Base-by-base conservation (phyloP, 2,329 filamentous ascomycete genomes). In the Cercospora berteroae region DNA sequence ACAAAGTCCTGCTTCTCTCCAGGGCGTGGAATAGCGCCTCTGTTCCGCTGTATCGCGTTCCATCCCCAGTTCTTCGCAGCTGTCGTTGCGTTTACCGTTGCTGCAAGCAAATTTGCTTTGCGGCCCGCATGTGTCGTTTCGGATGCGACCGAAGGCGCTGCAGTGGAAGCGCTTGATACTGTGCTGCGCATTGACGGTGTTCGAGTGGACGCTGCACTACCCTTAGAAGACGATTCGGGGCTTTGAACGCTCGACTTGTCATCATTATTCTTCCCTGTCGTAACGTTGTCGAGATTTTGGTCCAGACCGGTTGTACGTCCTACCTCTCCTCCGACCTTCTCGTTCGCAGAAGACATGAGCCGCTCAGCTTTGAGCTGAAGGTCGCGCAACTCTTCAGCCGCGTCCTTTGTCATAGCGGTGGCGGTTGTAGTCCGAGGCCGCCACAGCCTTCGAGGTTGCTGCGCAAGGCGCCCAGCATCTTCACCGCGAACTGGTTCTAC, bases 51-150 rank as follows among this genome's bases (percentile, higher is more conserved):
- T 8, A 76, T 67, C 3, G 75, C 71, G 25, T 76, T 77, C 72
- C 75, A 75, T 8, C 71, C 68, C 76, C 76, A 77, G 36, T 71
- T 75, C 5, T 71, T 67, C 39, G 75, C 76, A 5, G 76, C 76
- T 16, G 65, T 76, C 4, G 76, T 76, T 8, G 75, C 76, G n/a
- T 75, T 74, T 0, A 74, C 75, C 10, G 75, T 75, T 8, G 75
- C 74, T 10, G 76, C 75, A 8, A 77, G 69, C 8, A 77, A 50
- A 29, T 69, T 75, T 23, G 74, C 72, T 57, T 73, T 72, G 18
- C 71, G 70, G n/a, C 69, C 44, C 39, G 67, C 67, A 8, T 50
- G 39, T 20, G 63, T 56, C 25, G 68, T 55, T 18, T 63, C 29
- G 20, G 67, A 66, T n/a, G 64, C 60, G 20, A 60, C 33, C 18